These are phyloP conservation scores for Pseudogymnoascus sp. DNA, from an alignment of 2,329 filamentous ascomycete genomes.

Conservation along the genomic window DNA sequence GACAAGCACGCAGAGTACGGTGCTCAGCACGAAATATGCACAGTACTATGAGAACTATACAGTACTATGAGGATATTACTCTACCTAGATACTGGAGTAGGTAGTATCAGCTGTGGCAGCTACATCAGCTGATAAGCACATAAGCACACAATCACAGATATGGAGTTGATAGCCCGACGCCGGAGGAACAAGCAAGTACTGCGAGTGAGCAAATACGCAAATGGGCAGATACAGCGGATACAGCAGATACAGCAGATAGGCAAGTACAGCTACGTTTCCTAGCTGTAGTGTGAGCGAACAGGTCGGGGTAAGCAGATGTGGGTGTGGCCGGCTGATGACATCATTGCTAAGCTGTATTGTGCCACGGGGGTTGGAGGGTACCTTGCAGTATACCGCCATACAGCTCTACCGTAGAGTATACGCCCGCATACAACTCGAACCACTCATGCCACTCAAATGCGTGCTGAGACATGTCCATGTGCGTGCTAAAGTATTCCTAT, in stretches of 20 bases:
- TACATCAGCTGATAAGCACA: too few relatives aligned
- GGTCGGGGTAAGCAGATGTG: background rate
- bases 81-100: too few relatives aligned
- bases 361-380: background rate
- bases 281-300: too few relatives aligned
- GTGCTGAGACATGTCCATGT: conserved; percentile 4
- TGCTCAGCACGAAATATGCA: too few relatives aligned
- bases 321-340: background rate
- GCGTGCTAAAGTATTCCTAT: background rate
- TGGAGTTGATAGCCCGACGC: conserved; percentile 1
- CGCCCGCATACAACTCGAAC: too few relatives aligned
- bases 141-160: background rate
- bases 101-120: too few relatives aligned
- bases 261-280: too few relatives aligned
- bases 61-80: background rate
- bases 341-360: conserved; percentile 2
- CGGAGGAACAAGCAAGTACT: background rate
- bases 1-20: too few relatives aligned
- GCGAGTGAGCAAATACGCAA: too few relatives aligned
- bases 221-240: too few relatives aligned
- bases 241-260: too few relatives aligned
- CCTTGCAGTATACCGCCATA: background rate
- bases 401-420: background rate
- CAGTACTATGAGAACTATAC: too few relatives aligned
- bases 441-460: background rate